Percentiles rank a stretch among this genome's conserved stretches.
Evolutionary conservation across 805 yeast species (phyloP).

Genomic region (Cyberlindnera xishuangbannaensis): DNA sequence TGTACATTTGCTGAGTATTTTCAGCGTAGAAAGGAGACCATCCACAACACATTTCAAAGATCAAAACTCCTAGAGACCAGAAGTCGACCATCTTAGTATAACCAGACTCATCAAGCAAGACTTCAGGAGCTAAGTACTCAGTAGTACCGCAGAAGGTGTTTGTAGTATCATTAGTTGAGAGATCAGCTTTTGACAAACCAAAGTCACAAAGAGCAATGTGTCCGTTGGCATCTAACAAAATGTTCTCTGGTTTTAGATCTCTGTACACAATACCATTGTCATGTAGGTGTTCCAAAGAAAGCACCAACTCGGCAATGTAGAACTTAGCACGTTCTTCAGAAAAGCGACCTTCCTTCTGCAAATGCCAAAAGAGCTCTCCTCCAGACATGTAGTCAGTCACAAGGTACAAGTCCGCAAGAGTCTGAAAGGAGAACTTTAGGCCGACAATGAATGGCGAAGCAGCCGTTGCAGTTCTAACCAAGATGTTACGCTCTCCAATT

Average conservation of each 20-base stretch:
- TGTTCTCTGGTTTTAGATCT: slow-evolving; percentile 96
- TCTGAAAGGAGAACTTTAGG: slow-evolving; percentile 92
- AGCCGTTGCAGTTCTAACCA: slow-evolving; percentile 87
- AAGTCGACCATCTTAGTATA: slow-evolving; percentile 99
- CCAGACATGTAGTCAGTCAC: slow-evolving; percentile 98
- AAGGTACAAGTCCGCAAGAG: slow-evolving; percentile 84
- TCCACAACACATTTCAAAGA: slow-evolving; percentile 99
- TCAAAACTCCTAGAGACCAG: slow-evolving; percentile 95
- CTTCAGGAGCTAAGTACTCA: slow-evolving; percentile 96
- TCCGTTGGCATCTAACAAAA: slow-evolving; percentile 91
- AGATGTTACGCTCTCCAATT: slow-evolving; percentile 91
- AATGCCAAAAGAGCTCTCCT: slow-evolving; percentile 94
- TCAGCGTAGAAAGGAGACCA: slow-evolving; percentile 99
- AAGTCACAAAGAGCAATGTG: slow-evolving; percentile 97
- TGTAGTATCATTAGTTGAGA: slow-evolving; percentile 77
- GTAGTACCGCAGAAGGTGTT: slow-evolving; percentile 98
- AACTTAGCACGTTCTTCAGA: slow-evolving; percentile 92
- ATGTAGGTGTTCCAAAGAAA: slow-evolving; percentile 91
- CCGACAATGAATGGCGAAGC: slow-evolving; percentile 94
- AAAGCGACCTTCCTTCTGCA: slow-evolving; percentile 94
- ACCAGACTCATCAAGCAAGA: slow-evolving; percentile 89
- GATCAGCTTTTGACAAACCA: slow-evolving; percentile 91
- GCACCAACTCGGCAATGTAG: slow-evolving; percentile 90
- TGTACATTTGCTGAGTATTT: slow-evolving; percentile 97
- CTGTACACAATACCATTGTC: slow-evolving; percentile 95